These are phyloP conservation scores for Claviceps arundinis DNA, from an alignment of 2,329 filamentous ascomycete species.

Conservation along the genomic window DNA sequence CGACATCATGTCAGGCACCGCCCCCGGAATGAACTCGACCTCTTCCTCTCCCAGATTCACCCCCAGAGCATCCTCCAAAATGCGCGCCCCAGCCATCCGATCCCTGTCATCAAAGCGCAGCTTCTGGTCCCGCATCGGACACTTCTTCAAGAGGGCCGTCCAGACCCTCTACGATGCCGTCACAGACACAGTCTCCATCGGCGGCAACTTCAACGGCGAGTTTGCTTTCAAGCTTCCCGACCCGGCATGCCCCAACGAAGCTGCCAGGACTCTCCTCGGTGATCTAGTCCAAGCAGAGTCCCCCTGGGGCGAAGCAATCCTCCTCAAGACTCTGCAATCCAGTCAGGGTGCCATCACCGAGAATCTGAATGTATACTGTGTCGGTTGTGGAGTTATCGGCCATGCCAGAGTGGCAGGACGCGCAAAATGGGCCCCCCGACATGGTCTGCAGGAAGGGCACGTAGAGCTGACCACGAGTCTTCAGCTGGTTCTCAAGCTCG, in stretches of 20 bases:
- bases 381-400: conserved; percentile 4
- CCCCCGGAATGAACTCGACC: neutral
- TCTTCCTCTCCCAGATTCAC: neutral
- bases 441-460: conserved; percentile 12
- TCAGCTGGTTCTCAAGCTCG: conserved; percentile 10
- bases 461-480: conserved; percentile 1
- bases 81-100: neutral
- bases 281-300: neutral
- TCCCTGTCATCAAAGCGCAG: conserved; percentile 3
- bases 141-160: neutral
- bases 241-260: neutral
- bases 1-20: neutral
- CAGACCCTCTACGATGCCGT: neutral
- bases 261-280: neutral
- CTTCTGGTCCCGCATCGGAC: conserved; percentile 1
- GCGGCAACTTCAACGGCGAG: conserved; percentile 7
- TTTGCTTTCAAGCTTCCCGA: conserved; percentile 12
- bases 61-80: neutral
- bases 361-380: conserved; percentile 1
- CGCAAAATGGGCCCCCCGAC: conserved; percentile 3
- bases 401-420: conserved; percentile 1
- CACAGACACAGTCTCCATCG: conserved; percentile 4
- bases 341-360: neutral
- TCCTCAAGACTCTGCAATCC: neutral
- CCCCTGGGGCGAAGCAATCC: conserved; percentile 4